Evolutionary conservation across 2,329 filamentous ascomycete species (phyloP).

Genomic region (Periconia macrospinosa): DNA sequence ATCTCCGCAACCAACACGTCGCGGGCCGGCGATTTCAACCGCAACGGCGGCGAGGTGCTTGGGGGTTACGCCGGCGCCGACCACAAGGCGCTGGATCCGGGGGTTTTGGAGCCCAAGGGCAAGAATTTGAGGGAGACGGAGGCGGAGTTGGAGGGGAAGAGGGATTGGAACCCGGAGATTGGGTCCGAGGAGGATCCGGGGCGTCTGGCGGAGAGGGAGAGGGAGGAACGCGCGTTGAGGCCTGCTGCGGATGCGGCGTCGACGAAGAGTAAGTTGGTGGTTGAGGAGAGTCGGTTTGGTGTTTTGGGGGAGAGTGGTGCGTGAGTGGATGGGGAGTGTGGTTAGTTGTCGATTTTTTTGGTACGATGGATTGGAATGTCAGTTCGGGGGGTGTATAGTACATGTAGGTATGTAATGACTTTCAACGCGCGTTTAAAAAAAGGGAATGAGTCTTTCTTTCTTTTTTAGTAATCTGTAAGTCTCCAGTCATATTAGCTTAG

Average conservation of each 20-base stretch:
- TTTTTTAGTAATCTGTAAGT: no score
- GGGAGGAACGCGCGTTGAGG: conserved; percentile 38
- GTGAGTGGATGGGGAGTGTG: neutral
- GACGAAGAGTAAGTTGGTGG: conserved; percentile 16
- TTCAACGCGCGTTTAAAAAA: no score
- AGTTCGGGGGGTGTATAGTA: no score
- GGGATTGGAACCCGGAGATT: conserved; percentile 47
- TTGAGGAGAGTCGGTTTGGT: conserved; percentile 26
- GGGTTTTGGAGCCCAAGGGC: conserved; percentile 52
- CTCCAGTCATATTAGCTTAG: no score
- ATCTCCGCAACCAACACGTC: no score
- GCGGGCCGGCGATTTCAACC: no score
- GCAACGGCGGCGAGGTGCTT: conserved; percentile 32
- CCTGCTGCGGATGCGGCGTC: conserved; percentile 26
- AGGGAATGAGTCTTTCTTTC: no score
- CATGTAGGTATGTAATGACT: no score
- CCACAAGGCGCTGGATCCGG: conserved; percentile 28
- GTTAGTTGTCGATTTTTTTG: no score
- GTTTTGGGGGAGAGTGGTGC: conserved; percentile 14
- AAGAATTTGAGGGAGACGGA: conserved; percentile 55
- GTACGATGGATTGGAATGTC: neutral
- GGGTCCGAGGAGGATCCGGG: conserved; percentile 60
- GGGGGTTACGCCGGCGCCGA: conserved; percentile 42
- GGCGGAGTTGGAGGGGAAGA: conserved; percentile 20
- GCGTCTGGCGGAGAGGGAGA: conserved; percentile 48